phyloP scores from a whole-genome alignment of 371 early-diverging fungal species.

The Blakeslea trispora region DNA sequence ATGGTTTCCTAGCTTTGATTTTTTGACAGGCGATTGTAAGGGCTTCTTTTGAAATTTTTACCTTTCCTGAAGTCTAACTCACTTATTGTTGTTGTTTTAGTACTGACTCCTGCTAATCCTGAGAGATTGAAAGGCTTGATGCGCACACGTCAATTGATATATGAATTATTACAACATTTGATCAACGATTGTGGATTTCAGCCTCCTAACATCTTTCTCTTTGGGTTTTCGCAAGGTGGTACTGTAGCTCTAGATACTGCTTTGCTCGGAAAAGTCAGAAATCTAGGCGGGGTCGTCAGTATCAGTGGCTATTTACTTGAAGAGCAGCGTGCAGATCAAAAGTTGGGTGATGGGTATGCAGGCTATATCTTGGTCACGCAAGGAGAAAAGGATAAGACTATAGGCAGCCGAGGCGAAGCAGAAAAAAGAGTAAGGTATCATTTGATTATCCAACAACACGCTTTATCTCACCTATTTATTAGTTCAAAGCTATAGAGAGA shows the following conservation, averaged over 20 bases:
- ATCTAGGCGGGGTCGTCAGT: constrained; percentile 55
- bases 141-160: constrained; percentile 36
- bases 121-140: constrained; percentile 45
- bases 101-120: constrained; percentile 48
- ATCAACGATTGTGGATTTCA: constrained; percentile 48
- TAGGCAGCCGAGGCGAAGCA: constrained; percentile 37
- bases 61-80: neutral
- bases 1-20: constrained; percentile 71
- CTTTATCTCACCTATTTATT: neutral
- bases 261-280: constrained; percentile 46
- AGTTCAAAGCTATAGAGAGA: constrained; percentile 39
- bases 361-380: constrained; percentile 56
- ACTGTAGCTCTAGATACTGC: constrained; percentile 66
- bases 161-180: constrained; percentile 45
- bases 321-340: constrained; percentile 34
- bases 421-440: constrained; percentile 41
- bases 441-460: no score
- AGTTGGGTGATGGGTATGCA: constrained; percentile 33
- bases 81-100: constrained; percentile 23
- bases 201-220: constrained; percentile 55
- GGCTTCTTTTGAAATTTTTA: no score
- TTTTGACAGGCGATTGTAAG: constrained; percentile 59
- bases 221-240: constrained; percentile 81
- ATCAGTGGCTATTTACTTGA: constrained; percentile 62
- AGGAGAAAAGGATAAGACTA: constrained; percentile 52